Percentiles rank a stretch among this genome's conserved stretches.
These are phyloP conservation scores for Simplicillium aogashimaense DNA, from an alignment of 2,329 filamentous ascomycete species.

Conservation along the genomic window DNA sequence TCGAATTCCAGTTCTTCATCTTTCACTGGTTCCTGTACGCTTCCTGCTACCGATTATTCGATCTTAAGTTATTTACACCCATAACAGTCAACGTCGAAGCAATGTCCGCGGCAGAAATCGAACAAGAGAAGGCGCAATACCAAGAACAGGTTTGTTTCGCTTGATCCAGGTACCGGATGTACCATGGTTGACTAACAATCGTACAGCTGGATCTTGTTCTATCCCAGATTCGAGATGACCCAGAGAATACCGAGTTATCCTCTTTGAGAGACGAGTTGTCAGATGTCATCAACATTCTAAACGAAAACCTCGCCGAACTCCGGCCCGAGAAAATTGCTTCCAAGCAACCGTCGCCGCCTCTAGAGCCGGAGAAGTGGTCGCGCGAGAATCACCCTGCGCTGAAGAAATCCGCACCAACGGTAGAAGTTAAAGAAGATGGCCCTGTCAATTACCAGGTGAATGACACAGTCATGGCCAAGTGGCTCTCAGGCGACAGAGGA, in stretches of 20 bases:
- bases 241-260: slow-evolving; percentile 69
- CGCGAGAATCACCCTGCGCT: slow-evolving; percentile 72
- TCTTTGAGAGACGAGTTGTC: slow-evolving; percentile 72
- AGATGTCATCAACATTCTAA: slow-evolving; percentile 68
- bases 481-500: slow-evolving; percentile 76
- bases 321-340: slow-evolving; percentile 42
- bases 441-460: slow-evolving; percentile 68
- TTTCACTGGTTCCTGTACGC: no score
- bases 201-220: slow-evolving; percentile 67
- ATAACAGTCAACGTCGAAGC: no score
- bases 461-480: slow-evolving; percentile 83
- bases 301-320: slow-evolving; percentile 73
- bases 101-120: slow-evolving; percentile 25
- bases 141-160: slow-evolving; percentile 41
- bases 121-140: slow-evolving; percentile 43
- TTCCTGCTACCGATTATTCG: no score
- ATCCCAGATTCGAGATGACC: slow-evolving; percentile 67
- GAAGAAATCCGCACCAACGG: slow-evolving; percentile 38
- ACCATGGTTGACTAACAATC: slow-evolving; percentile 4
- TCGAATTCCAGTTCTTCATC: no score
- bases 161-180: neutral
- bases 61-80: no score
- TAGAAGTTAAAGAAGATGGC: slow-evolving; percentile 42
- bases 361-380: slow-evolving; percentile 65
- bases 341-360: slow-evolving; percentile 35